phyloP scores from a whole-genome alignment of 2,329 filamentous ascomycete species.

The Chaetomium sp. region DNA sequence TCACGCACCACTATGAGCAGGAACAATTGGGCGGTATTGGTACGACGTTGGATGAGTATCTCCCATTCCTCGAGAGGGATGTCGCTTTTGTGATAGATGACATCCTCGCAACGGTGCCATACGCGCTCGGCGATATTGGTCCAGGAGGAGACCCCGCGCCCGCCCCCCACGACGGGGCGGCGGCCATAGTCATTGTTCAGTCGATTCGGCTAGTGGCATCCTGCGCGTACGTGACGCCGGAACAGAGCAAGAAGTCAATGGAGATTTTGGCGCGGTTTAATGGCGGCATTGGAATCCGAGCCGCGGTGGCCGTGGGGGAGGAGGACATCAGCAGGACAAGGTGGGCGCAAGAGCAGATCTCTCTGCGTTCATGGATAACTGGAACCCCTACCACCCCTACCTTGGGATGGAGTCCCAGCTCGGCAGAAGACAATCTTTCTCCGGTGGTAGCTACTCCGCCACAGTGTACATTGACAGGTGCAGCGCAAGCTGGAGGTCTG shows the following conservation, averaged over 20 bases:
- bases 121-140: slow-evolving; percentile 39
- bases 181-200: slow-evolving; percentile 36
- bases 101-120: slow-evolving; percentile 39
- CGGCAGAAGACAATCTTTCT: not conserved
- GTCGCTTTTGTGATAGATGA: slow-evolving; percentile 38
- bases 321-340: slow-evolving; percentile 11
- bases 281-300: slow-evolving; percentile 38
- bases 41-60: not conserved
- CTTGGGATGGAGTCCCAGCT: slow-evolving; percentile 4
- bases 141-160: slow-evolving; percentile 28
- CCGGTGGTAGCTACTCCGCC: not conserved
- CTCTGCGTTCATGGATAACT: slow-evolving; percentile 10
- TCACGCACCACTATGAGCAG: slow-evolving; percentile 34
- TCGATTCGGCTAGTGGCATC: slow-evolving; percentile 40
- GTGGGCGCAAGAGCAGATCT: slow-evolving; percentile 26
- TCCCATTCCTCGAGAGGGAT: slow-evolving; percentile 32
- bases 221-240: slow-evolving; percentile 37
- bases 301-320: slow-evolving; percentile 31
- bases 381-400: no score
- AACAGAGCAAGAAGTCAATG: slow-evolving; percentile 33
- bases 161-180: slow-evolving; percentile 39
- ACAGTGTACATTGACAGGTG: not conserved
- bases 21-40: not conserved
- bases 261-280: slow-evolving; percentile 37
- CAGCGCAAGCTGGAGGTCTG: not conserved